Base-by-base conservation (phyloP, 805 yeast species). In the Schizosaccharomyces cryophilus region DNA sequence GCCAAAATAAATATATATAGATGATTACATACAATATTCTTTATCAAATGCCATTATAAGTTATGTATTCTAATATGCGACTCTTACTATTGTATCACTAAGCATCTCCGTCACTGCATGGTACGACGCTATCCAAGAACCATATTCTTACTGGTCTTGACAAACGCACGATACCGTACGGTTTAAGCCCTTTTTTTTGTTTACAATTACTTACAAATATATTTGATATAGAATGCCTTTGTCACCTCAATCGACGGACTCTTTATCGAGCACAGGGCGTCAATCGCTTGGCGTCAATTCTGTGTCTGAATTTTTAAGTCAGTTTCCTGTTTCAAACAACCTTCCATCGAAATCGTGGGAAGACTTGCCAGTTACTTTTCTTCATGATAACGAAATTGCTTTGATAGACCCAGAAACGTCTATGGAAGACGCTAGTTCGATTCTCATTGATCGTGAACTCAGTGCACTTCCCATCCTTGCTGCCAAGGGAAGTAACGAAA, bases 371-470 rank as follows among this genome's bases (percentile, higher is more conserved):
- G 35, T 51, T 24, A 51, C 35, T 11, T 51, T 56, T 31, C 29
- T 56, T 13, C 29, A 19, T 31, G 75, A 78, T 55, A 88, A 84
- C 65, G 84, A 85, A 69, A 77, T 93, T 66, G 79, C 89, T 59
- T 76, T 81, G 54, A 82, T 88, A 64, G 78, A 79, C 64, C 80
- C 83, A 2, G 72, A 79, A 5, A 74, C 80, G 42, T 80, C 95
- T 2, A 94, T 90, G 26, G 96, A 90, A 70, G 77, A 81, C 62
- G 96, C 97, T 1, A 93, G 86, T 73, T 87, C 88, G 67, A 81
- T 83, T 3, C 75, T 90, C 67, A 77, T 79, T 38, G 73, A 77
- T 40, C 78, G 89, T 70, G 82, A 84, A 64, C 77, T 93, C 67
- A 90, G 96, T 1, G 84, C 94, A 17, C 74, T 93, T 62, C 97